These are phyloP conservation scores for Cryptosporidium ryanae DNA, from an alignment of 169 alveolate genomes.

Conservation along the genomic window DNA sequence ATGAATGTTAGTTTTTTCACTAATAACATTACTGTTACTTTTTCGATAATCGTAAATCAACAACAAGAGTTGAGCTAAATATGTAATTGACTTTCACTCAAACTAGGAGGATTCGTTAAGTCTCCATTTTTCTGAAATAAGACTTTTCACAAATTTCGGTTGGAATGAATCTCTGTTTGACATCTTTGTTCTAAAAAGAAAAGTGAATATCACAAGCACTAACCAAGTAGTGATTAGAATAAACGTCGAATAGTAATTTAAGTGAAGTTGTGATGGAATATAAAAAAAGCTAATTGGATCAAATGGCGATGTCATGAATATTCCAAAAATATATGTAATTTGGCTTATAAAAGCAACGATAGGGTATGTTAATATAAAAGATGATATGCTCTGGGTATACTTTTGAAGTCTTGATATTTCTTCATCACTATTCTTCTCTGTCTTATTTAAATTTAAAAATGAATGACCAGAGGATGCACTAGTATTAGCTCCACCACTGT, in stretches of 20 bases:
- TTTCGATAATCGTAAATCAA: no score
- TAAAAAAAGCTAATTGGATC: slow-evolving; percentile 57
- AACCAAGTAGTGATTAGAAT: slow-evolving; percentile 29
- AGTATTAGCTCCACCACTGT: neutral
- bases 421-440: slow-evolving; percentile 50
- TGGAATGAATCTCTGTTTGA: slow-evolving; percentile 50
- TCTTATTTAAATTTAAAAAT: neutral
- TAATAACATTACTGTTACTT: no score
- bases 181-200: slow-evolving; percentile 55
- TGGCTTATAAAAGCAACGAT: slow-evolving; percentile 67
- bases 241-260: slow-evolving; percentile 48
- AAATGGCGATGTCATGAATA: slow-evolving; percentile 69
- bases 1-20: no score
- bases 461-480: no score
- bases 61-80: no score
- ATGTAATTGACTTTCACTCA: no score
- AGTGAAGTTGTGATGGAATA: slow-evolving; percentile 65
- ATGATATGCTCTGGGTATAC: slow-evolving; percentile 62
- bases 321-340: slow-evolving; percentile 39
- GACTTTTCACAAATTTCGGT: slow-evolving; percentile 55
- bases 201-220: slow-evolving; percentile 3
- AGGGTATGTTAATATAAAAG: slow-evolving; percentile 60
- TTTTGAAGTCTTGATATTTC: slow-evolving; percentile 44
- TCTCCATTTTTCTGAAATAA: slow-evolving; percentile 57
- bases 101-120: slow-evolving; percentile 20